Conservation (phyloP, 2,329 filamentous ascomycete genomes). For the Cladosporium sp. region DNA sequence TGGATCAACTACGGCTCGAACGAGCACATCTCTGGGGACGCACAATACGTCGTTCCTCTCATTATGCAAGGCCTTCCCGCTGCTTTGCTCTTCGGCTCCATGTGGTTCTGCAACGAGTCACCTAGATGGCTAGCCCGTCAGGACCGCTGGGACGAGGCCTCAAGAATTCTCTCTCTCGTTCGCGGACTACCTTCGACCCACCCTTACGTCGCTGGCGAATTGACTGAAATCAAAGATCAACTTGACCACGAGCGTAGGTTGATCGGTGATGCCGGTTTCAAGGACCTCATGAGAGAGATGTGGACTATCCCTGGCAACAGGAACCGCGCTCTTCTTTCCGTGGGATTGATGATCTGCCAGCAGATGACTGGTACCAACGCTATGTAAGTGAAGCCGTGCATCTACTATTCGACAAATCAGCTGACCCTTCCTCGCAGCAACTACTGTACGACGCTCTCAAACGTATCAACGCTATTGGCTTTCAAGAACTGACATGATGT, state of each 20-base stretch:
- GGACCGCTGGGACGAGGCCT: conserved; percentile 65
- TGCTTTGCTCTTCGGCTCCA: conserved; percentile 55
- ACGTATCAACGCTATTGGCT: background rate
- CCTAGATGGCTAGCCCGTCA: conserved; percentile 65
- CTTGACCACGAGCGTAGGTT: conserved; percentile 72
- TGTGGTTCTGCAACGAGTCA: conserved; percentile 50
- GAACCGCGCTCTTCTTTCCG: conserved; percentile 60
- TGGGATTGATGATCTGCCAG: conserved; percentile 64
- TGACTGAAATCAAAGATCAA: conserved; percentile 60
- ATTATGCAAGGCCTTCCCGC: conserved; percentile 63
- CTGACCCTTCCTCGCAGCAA: conserved; percentile 40
- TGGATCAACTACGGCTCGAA: conserved; percentile 53
- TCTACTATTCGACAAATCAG: background rate
- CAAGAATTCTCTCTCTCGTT: conserved; percentile 52
- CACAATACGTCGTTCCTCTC: conserved; percentile 53
- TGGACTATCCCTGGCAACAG: conserved; percentile 61
- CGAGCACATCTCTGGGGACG: conserved; percentile 43
- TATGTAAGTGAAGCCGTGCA: conserved; percentile 7
- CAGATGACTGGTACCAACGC: conserved; percentile 66
- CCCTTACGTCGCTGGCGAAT: conserved; percentile 43
- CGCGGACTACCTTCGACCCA: conserved; percentile 61
- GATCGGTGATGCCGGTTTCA: conserved; percentile 55
- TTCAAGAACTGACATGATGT: background rate
- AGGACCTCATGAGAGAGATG: conserved; percentile 65
- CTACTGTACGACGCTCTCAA: conserved; percentile 42